These are phyloP conservation scores for Aschersonia sp. DNA, from an alignment of 2,329 filamentous ascomycete genomes.

Conservation along the genomic window DNA sequence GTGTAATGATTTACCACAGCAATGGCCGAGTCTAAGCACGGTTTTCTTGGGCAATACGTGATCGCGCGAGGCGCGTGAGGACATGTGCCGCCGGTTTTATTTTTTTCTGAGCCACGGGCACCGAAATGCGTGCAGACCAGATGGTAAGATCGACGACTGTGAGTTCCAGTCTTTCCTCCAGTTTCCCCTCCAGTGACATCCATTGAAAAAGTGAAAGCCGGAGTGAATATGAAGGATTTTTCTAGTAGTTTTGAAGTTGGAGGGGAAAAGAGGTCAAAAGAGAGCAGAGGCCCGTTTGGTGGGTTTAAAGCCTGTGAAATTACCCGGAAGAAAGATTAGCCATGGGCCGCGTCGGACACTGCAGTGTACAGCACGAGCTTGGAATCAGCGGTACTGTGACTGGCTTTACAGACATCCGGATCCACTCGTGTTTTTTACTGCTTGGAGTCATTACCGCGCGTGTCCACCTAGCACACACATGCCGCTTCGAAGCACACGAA, in stretches of 20 bases:
- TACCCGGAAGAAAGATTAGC: conserved; percentile 14
- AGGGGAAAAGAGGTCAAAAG: conserved; percentile 8
- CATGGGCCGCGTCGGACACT: conserved; percentile 1
- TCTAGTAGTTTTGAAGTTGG: conserved; percentile 26
- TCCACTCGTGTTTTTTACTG: too few relatives aligned
- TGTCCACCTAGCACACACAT: too few relatives aligned
- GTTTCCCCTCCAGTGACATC: conserved; percentile 53
- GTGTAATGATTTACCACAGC: too few relatives aligned
- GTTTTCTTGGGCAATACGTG: neutral
- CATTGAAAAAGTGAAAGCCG: conserved; percentile 36
- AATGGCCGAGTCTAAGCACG: neutral
- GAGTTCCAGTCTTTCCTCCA: conserved; percentile 46
- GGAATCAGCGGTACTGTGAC: neutral
- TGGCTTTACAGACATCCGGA: neutral
- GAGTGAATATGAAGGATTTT: conserved; percentile 56
- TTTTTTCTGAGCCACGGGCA: conserved; percentile 21
- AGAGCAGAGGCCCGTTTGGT: neutral
- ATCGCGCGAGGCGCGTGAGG: neutral
- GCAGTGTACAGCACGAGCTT: neutral
- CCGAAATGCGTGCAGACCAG: conserved; percentile 21
- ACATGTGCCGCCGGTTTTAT: conserved; percentile 18
- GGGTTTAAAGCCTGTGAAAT: conserved; percentile 3
- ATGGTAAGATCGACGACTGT: conserved; percentile 32
- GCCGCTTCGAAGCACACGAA: neutral
- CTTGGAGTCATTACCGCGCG: too few relatives aligned